These are phyloP conservation scores for Trichoderma breve DNA, from an alignment of 2,329 filamentous ascomycete genomes.

Conservation along the genomic window DNA sequence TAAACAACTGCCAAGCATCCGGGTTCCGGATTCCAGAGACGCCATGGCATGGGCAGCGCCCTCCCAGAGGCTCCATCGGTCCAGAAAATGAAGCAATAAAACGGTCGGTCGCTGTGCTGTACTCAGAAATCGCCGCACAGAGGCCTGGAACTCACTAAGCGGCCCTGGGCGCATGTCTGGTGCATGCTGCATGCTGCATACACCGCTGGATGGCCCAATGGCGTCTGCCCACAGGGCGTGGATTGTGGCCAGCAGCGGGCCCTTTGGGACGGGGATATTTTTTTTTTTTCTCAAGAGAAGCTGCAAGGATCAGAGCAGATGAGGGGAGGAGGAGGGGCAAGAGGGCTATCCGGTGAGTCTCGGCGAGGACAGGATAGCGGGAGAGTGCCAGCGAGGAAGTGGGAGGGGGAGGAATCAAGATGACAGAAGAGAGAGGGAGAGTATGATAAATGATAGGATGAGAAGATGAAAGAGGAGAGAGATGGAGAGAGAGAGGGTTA, in stretches of 20 bases:
- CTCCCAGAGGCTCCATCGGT: not conserved
- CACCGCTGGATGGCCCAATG: slow-evolving; percentile 14
- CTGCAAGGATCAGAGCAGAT: slow-evolving; percentile 12
- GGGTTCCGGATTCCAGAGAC: slow-evolving; percentile 9
- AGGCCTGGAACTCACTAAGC: slow-evolving; percentile 17
- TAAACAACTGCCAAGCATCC: slow-evolving; percentile 4
- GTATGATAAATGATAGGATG: not conserved
- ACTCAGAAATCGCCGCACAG: slow-evolving; percentile 12
- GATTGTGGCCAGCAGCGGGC: slow-evolving; percentile 10
- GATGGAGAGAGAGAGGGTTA: not conserved
- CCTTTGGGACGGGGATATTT: not conserved
- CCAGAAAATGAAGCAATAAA: not conserved
- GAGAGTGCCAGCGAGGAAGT: not conserved
- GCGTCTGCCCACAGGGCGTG: slow-evolving; percentile 9
- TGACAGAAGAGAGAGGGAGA: not conserved
- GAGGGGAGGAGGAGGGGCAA: slow-evolving; percentile 17
- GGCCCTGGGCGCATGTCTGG: slow-evolving; percentile 12
- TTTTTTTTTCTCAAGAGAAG: not conserved
- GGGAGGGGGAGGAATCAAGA: not conserved
- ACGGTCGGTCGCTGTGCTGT: slow-evolving; percentile 1
- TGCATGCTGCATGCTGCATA: slow-evolving; percentile 17
- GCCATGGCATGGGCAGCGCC: not conserved
- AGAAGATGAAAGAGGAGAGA: not conserved
- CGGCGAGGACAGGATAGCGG: not conserved
- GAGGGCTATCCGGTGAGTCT: slow-evolving; percentile 14